Conservation (phyloP, 129 eudicot genomes). For the Apium graveolens region DNA sequence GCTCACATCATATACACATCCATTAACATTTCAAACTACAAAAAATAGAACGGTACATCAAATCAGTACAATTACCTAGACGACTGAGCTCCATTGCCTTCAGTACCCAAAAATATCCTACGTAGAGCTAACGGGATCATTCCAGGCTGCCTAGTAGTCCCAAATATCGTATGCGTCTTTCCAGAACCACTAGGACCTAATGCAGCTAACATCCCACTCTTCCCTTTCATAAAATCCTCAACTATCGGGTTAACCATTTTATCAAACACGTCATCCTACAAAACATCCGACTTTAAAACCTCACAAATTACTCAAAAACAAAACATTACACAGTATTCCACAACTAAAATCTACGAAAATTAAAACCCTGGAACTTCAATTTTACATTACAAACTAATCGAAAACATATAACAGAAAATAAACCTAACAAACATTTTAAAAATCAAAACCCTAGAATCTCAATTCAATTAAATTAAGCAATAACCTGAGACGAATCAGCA, state of each 20-base stretch:
- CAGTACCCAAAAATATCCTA: constrained; percentile 33
- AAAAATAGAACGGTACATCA: too few species aligned
- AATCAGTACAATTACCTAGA: constrained; percentile 36
- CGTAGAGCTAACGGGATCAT: constrained; percentile 81
- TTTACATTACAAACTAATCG: too few species aligned
- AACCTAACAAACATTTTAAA: neutral
- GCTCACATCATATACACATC: constrained; percentile 7
- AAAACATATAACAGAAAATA: neutral
- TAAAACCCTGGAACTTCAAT: too few species aligned
- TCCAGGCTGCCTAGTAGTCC: constrained; percentile 64
- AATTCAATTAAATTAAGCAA: neutral
- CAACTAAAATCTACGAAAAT: too few species aligned
- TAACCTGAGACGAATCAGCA: constrained; percentile 68
- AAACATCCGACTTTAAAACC: neutral
- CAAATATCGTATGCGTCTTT: constrained; percentile 79
- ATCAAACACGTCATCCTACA: constrained; percentile 64
- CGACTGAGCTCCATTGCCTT: constrained; percentile 13
- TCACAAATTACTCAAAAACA: neutral
- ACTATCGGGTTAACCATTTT: constrained; percentile 63
- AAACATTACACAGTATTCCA: too few species aligned
- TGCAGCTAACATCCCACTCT: constrained; percentile 79
- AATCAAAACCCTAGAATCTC: neutral
- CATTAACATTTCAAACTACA: neutral
- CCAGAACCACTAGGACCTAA: constrained; percentile 97
- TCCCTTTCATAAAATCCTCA: constrained; percentile 58